A percentile compares a stretch with the other conserved stretches of the same genome.
Conservation (phyloP, 2,329 filamentous ascomycete species). For the Cryphonectria carpinicola region DNA sequence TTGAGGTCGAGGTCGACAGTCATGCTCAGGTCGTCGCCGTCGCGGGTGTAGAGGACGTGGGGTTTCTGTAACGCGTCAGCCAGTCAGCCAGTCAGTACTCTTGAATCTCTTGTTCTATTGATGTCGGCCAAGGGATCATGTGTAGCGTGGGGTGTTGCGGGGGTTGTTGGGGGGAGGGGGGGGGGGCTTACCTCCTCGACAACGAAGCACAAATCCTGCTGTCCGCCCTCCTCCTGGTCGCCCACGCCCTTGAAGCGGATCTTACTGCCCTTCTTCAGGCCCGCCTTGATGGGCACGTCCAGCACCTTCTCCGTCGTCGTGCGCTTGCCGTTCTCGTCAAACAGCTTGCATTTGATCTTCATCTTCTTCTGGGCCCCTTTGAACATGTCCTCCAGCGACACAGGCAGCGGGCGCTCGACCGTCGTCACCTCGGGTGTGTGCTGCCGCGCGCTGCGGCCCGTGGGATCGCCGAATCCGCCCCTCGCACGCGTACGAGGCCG, state of each 20-base stretch:
- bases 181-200: slow-evolving; percentile 77
- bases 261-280: slow-evolving; percentile 95
- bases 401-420: slow-evolving; percentile 79
- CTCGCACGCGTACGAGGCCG: slow-evolving; percentile 47
- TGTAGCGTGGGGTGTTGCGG: not conserved
- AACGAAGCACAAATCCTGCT: slow-evolving; percentile 94
- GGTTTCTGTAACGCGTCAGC: slow-evolving; percentile 66
- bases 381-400: slow-evolving; percentile 88
- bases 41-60: slow-evolving; percentile 81
- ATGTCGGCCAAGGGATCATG: not conserved
- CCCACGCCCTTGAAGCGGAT: slow-evolving; percentile 99
- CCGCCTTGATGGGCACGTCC: slow-evolving; percentile 93
- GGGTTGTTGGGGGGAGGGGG: not conserved
- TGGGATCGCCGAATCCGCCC: slow-evolving; percentile 42
- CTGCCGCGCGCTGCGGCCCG: slow-evolving; percentile 39
- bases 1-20: slow-evolving; percentile 84
- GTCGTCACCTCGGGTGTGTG: slow-evolving; percentile 85
- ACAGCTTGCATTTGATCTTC: slow-evolving; percentile 97
- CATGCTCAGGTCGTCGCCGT: slow-evolving; percentile 84
- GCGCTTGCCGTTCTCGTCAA: slow-evolving; percentile 83
- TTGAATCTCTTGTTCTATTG: not conserved
- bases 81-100: slow-evolving; percentile 53
- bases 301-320: slow-evolving; percentile 86
- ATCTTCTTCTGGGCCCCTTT: slow-evolving; percentile 92
- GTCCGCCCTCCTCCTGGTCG: slow-evolving; percentile 93